Base-by-base conservation (phyloP, 257 asterid genomes). In the Solanum ossicruentum region DNA sequence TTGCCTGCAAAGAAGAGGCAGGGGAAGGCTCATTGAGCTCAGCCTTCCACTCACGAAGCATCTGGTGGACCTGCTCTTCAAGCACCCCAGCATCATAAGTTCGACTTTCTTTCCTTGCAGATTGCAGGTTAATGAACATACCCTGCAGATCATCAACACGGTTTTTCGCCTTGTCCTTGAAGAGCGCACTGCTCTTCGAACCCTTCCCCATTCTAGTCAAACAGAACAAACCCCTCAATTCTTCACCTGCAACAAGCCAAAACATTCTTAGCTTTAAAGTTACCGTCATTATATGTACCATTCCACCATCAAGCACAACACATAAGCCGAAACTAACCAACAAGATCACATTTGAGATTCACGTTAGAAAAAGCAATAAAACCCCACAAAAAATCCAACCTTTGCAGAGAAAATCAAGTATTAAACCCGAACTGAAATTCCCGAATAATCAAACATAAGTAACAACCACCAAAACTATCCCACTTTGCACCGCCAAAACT, bases 101-200 rank as follows among this genome's bases (percentile, higher is more conserved):
- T 55, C 99, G 96, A 86, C 99, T 93, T 88, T 97, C 99, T 90
- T 94, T 94, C 95, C 98, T 90, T 15, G 97, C 98, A 65, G 95
- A 92, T 81, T 92, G 98, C 84, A 94, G 95, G 91, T 93, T 93
- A 20, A 89, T 89, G 88, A 97, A 92, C 92, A 97, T 91, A 23
- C 98, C 98, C 90, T 94, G 97, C 70, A 97, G 94, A 94, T 97
- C 99, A 85, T 94, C 99, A 39, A 97, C 98, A 0, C 97, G 98
- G 69, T 92, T 93, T 91, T 95, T 97, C 0, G 98, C 99, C 83
- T 93, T 91, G 90, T 95, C 98, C 92, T 95, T 97, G 92, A 95
- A 95, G 91, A 93, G 91, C 86, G 93, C 96, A 82, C 94, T 93
- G 12, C 91, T 92, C 97, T 93, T 95, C 84, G 92, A 89, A 86